These are phyloP conservation scores for Friedmanniomyces simplex DNA, from an alignment of 495 filamentous ascomycete species.

Conservation along the genomic window DNA sequence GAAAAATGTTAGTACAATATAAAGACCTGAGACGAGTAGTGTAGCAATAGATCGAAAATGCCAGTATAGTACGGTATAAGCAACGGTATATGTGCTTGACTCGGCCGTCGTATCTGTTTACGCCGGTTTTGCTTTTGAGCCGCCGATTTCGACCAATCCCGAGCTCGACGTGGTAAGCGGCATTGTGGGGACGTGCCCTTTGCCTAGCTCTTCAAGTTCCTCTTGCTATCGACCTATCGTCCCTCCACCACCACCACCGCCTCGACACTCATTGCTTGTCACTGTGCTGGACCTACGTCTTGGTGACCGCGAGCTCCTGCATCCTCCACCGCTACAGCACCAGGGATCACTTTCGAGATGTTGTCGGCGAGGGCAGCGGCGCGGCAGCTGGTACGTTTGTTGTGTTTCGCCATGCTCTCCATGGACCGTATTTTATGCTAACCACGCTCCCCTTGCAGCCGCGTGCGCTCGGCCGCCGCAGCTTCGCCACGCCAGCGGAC, in stretches of 20 bases:
- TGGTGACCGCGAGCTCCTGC: neutral
- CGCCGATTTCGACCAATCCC: neutral
- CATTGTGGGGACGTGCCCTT: neutral
- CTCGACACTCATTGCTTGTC: neutral
- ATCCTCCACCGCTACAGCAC: neutral
- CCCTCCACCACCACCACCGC: neutral
- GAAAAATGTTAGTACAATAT: neutral
- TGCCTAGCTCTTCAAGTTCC: neutral
- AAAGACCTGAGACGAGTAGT: neutral
- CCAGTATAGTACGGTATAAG: neutral
- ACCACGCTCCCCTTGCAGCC: constrained; percentile 5
- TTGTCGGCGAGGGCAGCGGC: constrained; percentile 22
- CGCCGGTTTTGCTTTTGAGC: neutral
- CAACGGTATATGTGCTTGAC: neutral
- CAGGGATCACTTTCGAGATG: constrained; percentile 12
- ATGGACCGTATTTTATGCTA: neutral
- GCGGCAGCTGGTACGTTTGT: constrained; percentile 23
- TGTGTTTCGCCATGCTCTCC: neutral
- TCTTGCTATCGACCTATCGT: neutral
- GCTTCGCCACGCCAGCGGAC: constrained; percentile 23
- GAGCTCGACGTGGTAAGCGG: neutral
- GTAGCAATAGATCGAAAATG: neutral
- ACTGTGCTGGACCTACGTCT: neutral
- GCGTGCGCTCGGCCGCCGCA: constrained; percentile 19
- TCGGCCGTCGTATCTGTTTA: neutral